Base-by-base conservation (phyloP, 2,329 filamentous ascomycete species). In the Pseudogymnoascus sp. region DNA sequence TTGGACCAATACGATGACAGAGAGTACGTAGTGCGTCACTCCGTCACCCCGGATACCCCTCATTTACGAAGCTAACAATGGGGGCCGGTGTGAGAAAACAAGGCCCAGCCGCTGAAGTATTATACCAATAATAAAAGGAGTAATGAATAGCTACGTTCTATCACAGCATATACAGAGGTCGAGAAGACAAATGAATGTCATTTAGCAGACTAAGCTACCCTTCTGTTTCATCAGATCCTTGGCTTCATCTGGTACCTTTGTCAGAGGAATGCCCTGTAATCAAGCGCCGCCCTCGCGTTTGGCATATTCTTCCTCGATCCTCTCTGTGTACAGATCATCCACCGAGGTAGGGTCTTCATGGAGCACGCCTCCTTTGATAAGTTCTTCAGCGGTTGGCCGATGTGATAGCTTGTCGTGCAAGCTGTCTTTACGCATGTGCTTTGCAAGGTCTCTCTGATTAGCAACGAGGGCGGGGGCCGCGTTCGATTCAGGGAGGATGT, bases 401-500 rank as follows among this genome's bases (percentile, higher is more conserved):
- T 88, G 83, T 71, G 88, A 84, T 67, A 97, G 86, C 75, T 93
- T 93, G 72, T 96, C 91, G 75, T 96, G 95, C 66, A 97, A 81
- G 63, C 83, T 88, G 75, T 96, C 90, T 65, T 86, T 89, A 12
- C 89, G 85, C 92, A 97, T 96, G 75, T 91, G 88, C 74, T 87
- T 91, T 76, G 92, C 86, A 45, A 97, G 86, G 79, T 96, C 90
- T 72, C 84, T 88, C 75, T 95, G 91, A 66, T 91, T 86, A 63
- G 88, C 91, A 73, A 88, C 86, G 62, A 97, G 80, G 2, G 88
- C 83, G 0, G 93, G 92, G 0, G 92, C 91, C 16, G 89, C 91
- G 61, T 77, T 88, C 34, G 89, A 89, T 63, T 86, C 85, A 26
- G 90, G 90, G 26, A 97, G 86, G 74, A 97, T 96, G 77, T 96